Percentiles rank a stretch among this genome's conserved stretches.
Evolutionary conservation across 2,329 filamentous ascomycete genomes (phyloP).

Genomic region (Orbilia javanica): DNA sequence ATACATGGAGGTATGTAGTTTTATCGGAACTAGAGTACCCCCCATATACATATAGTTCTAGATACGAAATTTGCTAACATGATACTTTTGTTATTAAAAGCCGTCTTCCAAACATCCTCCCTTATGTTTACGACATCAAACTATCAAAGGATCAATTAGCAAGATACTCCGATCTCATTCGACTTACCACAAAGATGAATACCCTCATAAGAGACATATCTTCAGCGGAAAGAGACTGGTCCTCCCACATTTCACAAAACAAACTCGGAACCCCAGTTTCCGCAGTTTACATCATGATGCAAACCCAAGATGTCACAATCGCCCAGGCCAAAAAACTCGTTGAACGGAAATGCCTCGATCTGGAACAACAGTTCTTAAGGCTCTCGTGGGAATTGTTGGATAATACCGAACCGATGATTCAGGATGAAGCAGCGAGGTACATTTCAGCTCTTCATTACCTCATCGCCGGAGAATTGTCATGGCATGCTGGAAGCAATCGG

Average conservation of each 20-base stretch:
- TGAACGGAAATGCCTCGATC: background rate
- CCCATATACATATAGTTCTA: no score
- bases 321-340: constrained; percentile 24
- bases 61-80: background rate
- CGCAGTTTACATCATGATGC: constrained; percentile 27
- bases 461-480: constrained; percentile 15
- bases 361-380: constrained; percentile 22
- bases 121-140: constrained; percentile 11
- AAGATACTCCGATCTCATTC: constrained; percentile 13
- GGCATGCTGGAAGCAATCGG: background rate
- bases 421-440: constrained; percentile 14
- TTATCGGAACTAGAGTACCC: no score
- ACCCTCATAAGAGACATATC: constrained; percentile 20
- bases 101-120: constrained; percentile 6
- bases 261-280: constrained; percentile 10
- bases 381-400: constrained; percentile 11
- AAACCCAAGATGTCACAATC: constrained; percentile 20
- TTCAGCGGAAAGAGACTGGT: constrained; percentile 29
- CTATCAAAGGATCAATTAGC: constrained; percentile 15
- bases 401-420: background rate
- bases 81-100: background rate
- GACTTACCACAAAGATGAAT: background rate
- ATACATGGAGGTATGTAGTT: constrained; percentile 15
- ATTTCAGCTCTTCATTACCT: constrained; percentile 16
- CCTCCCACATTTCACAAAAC: constrained; percentile 3